Conservation (phyloP, 257 asterid species). For the Capsicum pubescens region DNA sequence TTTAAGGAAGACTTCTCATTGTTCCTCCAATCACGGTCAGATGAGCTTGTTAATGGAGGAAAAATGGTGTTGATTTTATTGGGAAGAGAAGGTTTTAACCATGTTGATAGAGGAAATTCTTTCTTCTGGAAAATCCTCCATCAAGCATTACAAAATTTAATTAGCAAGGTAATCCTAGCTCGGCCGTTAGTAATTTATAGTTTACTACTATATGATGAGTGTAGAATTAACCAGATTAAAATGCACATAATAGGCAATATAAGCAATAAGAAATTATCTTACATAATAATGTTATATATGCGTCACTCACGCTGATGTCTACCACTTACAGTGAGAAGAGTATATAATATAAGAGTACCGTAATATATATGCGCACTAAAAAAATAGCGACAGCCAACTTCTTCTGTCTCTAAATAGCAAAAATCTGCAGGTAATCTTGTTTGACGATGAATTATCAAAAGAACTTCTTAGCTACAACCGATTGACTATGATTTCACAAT, state of each 20-base stretch:
- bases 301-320: too few relatives aligned
- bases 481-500: too few relatives aligned
- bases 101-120: conserved; percentile 66
- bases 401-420: too few relatives aligned
- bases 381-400: too few relatives aligned
- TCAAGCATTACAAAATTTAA: conserved; percentile 60
- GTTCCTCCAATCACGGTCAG: conserved; percentile 67
- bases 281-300: too few relatives aligned
- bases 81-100: conserved; percentile 62
- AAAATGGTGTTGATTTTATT: conserved; percentile 71
- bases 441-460: too few relatives aligned
- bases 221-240: neutral
- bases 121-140: conserved; percentile 74
- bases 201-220: neutral
- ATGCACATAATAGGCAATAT: neutral
- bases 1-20: conserved; percentile 67
- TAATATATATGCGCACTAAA: neutral
- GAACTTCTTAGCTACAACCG: too few relatives aligned
- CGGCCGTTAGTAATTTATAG: neutral
- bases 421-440: too few relatives aligned
- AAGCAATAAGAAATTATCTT: neutral
- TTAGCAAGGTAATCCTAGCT: conserved; percentile 49
- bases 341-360: too few relatives aligned
- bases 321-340: too few relatives aligned
- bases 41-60: conserved; percentile 73